Percentiles rank a stretch among this genome's conserved stretches.
Conservation (phyloP, 2,329 filamentous ascomycete genomes). For the Curvularia sp. region DNA sequence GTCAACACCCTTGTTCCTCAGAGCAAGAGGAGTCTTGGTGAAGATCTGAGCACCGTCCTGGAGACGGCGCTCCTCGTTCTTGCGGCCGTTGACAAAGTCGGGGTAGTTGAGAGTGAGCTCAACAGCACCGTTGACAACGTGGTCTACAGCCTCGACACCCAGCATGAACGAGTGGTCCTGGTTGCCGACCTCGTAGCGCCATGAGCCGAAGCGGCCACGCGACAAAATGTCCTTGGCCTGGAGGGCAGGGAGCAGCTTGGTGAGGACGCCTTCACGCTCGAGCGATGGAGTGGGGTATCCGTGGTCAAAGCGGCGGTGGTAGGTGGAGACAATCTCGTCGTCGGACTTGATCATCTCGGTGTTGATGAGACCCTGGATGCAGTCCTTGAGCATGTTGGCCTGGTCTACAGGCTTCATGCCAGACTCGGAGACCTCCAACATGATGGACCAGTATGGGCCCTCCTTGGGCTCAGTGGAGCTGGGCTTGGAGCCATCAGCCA, state of each 20-base stretch:
- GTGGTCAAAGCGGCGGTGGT: constrained; percentile 97
- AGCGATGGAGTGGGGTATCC: constrained; percentile 95
- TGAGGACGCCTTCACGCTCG: constrained; percentile 94
- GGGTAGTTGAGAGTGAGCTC: constrained; percentile 96
- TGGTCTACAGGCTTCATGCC: constrained; percentile 92
- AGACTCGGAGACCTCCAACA: constrained; percentile 97
- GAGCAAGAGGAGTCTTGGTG: constrained; percentile 48
- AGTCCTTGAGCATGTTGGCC: constrained; percentile 84
- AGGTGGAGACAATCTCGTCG: constrained; percentile 97
- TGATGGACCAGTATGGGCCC: constrained; percentile 99
- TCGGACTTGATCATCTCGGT: constrained; percentile 91
- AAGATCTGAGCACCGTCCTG: constrained; percentile 68
- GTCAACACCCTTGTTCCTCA: constrained; percentile 40
- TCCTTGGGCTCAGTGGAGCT: constrained; percentile 74
- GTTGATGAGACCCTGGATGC: constrained; percentile 95
- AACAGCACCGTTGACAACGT: constrained; percentile 85
- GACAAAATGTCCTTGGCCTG: constrained; percentile 92
- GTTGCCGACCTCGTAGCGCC: constrained; percentile 97
- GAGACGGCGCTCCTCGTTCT: constrained; percentile 70
- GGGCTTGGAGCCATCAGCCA: constrained; percentile 85
- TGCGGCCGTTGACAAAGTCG: constrained; percentile 86
- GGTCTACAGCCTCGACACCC: constrained; percentile 90
- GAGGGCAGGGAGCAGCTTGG: constrained; percentile 89
- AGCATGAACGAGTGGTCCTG: constrained; percentile 99
- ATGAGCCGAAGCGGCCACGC: constrained; percentile 95